Evolutionary conservation across 2,329 filamentous ascomycete species (phyloP).

Genomic region (Cladosporium sp.): DNA sequence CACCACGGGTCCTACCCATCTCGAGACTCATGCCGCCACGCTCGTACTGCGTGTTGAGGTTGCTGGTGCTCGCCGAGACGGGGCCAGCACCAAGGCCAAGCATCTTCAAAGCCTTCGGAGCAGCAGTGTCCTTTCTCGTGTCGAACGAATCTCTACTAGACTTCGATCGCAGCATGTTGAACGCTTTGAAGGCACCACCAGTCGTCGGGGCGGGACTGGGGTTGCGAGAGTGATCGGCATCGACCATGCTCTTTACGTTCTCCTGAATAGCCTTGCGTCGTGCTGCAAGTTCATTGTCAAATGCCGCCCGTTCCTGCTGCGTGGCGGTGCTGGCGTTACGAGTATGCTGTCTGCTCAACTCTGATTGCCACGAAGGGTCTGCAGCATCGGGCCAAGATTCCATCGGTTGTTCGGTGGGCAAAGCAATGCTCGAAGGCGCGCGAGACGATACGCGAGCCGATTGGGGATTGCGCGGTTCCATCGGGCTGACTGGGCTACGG

Average conservation of each 20-base stretch:
- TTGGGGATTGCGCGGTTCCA: background rate
- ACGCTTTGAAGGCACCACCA: slow-evolving; percentile 52
- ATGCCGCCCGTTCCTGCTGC: slow-evolving; percentile 65
- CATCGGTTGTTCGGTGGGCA: slow-evolving; percentile 2
- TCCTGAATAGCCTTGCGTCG: slow-evolving; percentile 72
- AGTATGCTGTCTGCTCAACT: slow-evolving; percentile 48
- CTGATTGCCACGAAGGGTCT: slow-evolving; percentile 49
- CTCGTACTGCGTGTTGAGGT: slow-evolving; percentile 31
- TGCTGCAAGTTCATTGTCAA: slow-evolving; percentile 70
- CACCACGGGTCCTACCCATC: slow-evolving; percentile 25
- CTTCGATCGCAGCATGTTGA: slow-evolving; percentile 66
- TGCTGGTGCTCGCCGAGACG: slow-evolving; percentile 39
- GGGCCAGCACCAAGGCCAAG: slow-evolving; percentile 49
- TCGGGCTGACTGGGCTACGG: slow-evolving; percentile 4
- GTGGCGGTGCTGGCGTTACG: slow-evolving; percentile 53
- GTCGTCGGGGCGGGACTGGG: slow-evolving; percentile 39
- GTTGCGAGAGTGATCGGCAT: slow-evolving; percentile 53
- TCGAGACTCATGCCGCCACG: slow-evolving; percentile 29
- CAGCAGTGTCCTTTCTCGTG: slow-evolving; percentile 46
- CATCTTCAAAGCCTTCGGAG: slow-evolving; percentile 62
- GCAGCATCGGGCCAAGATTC: slow-evolving; percentile 24
- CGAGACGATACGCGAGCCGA: slow-evolving; percentile 7
- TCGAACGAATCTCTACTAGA: slow-evolving; percentile 67
- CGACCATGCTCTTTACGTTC: slow-evolving; percentile 68
- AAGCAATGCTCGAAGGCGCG: slow-evolving; percentile 3